phyloP scores from a whole-genome alignment of 345 rosid genomes.

The Citrus sinensis region DNA sequence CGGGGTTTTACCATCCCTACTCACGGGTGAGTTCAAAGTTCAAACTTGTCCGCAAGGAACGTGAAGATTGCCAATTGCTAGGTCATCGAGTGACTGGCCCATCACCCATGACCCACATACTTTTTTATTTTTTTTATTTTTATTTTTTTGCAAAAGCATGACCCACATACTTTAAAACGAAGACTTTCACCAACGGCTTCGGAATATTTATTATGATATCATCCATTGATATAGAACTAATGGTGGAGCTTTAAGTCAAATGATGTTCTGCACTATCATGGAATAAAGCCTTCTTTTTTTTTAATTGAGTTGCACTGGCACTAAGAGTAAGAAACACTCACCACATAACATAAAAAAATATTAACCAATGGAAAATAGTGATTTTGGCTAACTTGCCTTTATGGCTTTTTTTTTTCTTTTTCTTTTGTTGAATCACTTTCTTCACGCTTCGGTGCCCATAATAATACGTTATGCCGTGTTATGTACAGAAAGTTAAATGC shows the following conservation, averaged over 20 bases:
- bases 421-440: neutral
- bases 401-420: neutral
- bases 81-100: too few species aligned
- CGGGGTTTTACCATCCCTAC: too few species aligned
- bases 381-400: neutral
- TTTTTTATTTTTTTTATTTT: too few species aligned
- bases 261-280: neutral
- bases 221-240: neutral
- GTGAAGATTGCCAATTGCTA: too few species aligned
- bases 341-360: too few species aligned
- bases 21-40: too few species aligned
- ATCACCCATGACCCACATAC: too few species aligned
- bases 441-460: neutral
- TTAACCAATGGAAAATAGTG: neutral
- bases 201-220: neutral
- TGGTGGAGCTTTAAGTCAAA: neutral
- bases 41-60: too few species aligned
- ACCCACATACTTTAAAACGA: too few species aligned
- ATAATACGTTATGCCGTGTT: neutral
- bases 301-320: too few species aligned
- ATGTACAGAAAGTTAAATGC: too few species aligned
- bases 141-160: too few species aligned
- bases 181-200: neutral
- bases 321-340: neutral
- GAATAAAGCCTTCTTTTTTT: neutral